These are phyloP conservation scores for Penicillium corylophilum DNA, from an alignment of 2,329 filamentous ascomycete species.

Conservation along the genomic window DNA sequence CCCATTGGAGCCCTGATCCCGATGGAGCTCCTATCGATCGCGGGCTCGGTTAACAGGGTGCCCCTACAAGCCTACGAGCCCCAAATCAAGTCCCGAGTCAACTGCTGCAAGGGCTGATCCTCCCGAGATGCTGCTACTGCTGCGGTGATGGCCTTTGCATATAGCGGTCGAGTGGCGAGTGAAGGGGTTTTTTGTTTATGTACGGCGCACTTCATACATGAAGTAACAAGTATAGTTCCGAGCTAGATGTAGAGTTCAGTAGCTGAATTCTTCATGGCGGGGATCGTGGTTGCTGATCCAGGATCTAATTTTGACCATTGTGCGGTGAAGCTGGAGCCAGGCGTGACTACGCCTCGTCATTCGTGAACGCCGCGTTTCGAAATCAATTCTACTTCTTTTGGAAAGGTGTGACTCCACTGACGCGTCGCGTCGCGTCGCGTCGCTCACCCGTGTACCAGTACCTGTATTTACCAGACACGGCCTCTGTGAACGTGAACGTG, in stretches of 20 bases:
- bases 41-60: constrained; percentile 1
- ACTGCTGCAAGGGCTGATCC: constrained; percentile 15
- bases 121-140: constrained; percentile 1
- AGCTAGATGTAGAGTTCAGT: background rate
- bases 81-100: background rate
- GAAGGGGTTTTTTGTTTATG: background rate
- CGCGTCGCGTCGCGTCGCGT: constrained; percentile 5
- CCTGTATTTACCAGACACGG: background rate
- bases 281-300: background rate
- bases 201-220: background rate
- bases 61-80: no score
- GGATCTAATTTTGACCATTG: constrained; percentile 4
- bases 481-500: no score
- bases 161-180: background rate
- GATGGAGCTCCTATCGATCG: constrained; percentile 4
- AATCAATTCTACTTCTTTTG: constrained; percentile 4
- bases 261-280: background rate
- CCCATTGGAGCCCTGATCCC: background rate
- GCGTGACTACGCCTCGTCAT: background rate
- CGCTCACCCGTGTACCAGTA: background rate
- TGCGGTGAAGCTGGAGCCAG: constrained; percentile 7
- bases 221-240: background rate
- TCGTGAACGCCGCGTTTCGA: background rate
- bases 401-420: constrained; percentile 1
- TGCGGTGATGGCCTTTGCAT: background rate